Evolutionary conservation across 768 basidiomycete genomes (phyloP).

Genomic region (Trametes punicea): DNA sequence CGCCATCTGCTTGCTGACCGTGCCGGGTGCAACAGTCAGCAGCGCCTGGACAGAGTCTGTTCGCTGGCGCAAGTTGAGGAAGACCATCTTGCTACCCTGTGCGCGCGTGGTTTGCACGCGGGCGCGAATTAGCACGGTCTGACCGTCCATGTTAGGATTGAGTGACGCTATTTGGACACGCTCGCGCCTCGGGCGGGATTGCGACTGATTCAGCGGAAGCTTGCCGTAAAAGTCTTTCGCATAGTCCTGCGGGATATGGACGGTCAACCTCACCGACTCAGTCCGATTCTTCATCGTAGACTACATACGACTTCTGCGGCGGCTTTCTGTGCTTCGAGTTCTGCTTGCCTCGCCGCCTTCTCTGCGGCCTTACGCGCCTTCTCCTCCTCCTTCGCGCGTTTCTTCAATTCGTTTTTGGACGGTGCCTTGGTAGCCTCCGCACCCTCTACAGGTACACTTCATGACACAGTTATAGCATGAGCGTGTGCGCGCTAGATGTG

Average conservation of each 20-base stretch:
- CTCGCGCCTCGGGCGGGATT: constrained; percentile 59
- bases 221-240: constrained; percentile 80
- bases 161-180: constrained; percentile 67
- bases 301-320: constrained; percentile 58
- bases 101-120: constrained; percentile 89
- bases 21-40: constrained; percentile 63
- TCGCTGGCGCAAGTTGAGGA: constrained; percentile 88
- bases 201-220: constrained; percentile 89
- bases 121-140: constrained; percentile 81
- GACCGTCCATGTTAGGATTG: constrained; percentile 57
- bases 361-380: constrained; percentile 89
- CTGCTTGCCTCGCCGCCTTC: constrained; percentile 75
- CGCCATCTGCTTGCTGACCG: constrained; percentile 95
- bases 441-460: constrained; percentile 19
- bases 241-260: constrained; percentile 53
- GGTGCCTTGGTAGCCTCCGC: constrained; percentile 45
- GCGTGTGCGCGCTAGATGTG: background rate
- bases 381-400: constrained; percentile 84
- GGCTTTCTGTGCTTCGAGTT: constrained; percentile 63
- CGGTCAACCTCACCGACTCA: background rate
- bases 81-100: constrained; percentile 94
- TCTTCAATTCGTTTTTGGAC: constrained; percentile 88
- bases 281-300: background rate
- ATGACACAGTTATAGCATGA: background rate
- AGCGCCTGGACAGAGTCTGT: constrained; percentile 85